Evolutionary conservation across 208 protist genomes (phyloP).

Genomic region (Trichomonas gallinae): DNA sequence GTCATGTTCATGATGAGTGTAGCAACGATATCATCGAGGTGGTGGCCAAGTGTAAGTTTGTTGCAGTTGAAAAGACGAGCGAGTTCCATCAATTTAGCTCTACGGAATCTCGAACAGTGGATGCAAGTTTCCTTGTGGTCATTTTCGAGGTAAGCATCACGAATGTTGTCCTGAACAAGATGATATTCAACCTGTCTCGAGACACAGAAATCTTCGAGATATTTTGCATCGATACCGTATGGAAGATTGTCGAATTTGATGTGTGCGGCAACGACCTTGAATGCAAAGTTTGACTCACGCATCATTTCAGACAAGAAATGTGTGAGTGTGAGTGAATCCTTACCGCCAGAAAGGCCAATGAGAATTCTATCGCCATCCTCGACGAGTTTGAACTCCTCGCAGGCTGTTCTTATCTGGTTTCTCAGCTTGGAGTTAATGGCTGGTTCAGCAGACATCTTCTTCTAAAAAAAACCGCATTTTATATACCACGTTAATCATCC

Average conservation of each 20-base stretch:
- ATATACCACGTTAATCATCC: no score
- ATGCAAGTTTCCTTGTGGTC: not conserved
- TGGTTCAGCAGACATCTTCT: not conserved
- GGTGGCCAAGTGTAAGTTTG: not conserved
- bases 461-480: no score
- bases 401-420: not conserved
- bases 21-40: not conserved
- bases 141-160: not conserved
- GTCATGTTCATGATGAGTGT: constrained; percentile 9
- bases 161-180: not conserved
- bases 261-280: not conserved
- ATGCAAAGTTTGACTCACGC: not conserved
- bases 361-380: not conserved
- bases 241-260: not conserved
- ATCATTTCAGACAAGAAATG: not conserved
- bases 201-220: not conserved
- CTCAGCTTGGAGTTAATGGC: not conserved
- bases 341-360: not conserved
- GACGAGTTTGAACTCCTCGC: not conserved
- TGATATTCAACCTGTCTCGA: not conserved
- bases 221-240: not conserved
- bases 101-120: not conserved
- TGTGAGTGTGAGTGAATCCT: not conserved
- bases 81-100: not conserved
- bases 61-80: not conserved